Evolutionary conservation across 2,329 filamentous ascomycete genomes (phyloP).

Genomic region (Tolypocladium tundrense): DNA sequence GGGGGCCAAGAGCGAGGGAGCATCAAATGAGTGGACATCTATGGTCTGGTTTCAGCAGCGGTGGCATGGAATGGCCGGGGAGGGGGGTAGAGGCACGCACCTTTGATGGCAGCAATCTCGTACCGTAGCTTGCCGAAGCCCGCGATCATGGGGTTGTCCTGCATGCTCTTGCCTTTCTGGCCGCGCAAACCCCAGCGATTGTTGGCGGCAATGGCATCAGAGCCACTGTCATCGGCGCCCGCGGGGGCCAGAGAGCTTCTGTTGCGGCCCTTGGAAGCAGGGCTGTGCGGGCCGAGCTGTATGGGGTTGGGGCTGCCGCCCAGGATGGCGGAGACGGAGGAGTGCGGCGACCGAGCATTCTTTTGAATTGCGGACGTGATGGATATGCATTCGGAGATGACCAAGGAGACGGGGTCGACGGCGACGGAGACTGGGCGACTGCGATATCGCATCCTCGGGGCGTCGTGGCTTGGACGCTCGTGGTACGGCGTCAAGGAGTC

Average conservation of each 20-base stretch:
- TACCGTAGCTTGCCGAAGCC: constrained; percentile 84
- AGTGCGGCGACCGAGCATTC: constrained; percentile 90
- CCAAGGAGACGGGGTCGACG: constrained; percentile 81
- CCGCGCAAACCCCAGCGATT: constrained; percentile 90
- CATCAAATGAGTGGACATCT: constrained; percentile 86
- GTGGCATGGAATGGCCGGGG: background rate
- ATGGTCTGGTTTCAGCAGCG: background rate
- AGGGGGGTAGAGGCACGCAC: constrained; percentile 25
- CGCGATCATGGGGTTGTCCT: constrained; percentile 93
- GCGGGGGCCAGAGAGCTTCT: constrained; percentile 25
- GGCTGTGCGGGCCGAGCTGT: constrained; percentile 38
- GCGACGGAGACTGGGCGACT: constrained; percentile 64
- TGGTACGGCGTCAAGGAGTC: background rate
- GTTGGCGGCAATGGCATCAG: constrained; percentile 45
- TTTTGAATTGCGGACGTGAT: constrained; percentile 98
- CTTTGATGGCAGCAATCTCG: constrained; percentile 77
- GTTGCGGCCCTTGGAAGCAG: constrained; percentile 28
- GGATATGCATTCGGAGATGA: constrained; percentile 97
- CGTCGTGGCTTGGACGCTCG: constrained; percentile 11
- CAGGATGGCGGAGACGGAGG: constrained; percentile 89
- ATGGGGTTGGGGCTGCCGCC: constrained; percentile 59
- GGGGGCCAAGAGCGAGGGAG: constrained; percentile 77
- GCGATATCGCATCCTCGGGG: constrained; percentile 46
- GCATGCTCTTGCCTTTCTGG: constrained; percentile 93
- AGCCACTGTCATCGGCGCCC: constrained; percentile 27